Evolutionary conservation across 768 basidiomycete genomes (phyloP).

Genomic region (Omphalotus guepiniiformis): DNA sequence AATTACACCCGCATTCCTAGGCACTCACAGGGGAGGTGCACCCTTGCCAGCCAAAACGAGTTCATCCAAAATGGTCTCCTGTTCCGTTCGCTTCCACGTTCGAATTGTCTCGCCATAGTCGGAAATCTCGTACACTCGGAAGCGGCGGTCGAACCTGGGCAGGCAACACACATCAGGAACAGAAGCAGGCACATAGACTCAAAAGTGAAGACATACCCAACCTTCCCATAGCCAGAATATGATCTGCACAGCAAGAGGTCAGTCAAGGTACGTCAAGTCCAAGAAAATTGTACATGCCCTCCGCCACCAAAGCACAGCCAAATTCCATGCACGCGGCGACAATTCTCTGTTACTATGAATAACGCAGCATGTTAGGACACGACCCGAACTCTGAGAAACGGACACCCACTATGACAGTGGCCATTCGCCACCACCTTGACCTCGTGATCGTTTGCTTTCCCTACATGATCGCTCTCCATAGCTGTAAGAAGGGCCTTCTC

Average conservation of each 20-base stretch:
- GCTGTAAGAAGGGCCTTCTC: conserved; percentile 73
- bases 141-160: conserved; percentile 80
- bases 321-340: conserved; percentile 76
- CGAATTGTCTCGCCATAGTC: conserved; percentile 90
- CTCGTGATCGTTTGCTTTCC: conserved; percentile 40
- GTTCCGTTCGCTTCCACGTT: conserved; percentile 80
- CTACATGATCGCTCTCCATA: conserved; percentile 62
- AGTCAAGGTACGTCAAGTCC: neutral
- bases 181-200: neutral
- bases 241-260: conserved; percentile 40
- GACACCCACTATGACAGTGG: conserved; percentile 72
- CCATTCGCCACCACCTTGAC: conserved; percentile 90
- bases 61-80: conserved; percentile 60
- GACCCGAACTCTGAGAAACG: neutral
- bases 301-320: conserved; percentile 93
- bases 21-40: no score
- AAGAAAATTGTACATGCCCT: conserved; percentile 43
- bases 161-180: conserved; percentile 4
- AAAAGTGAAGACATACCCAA: conserved; percentile 50
- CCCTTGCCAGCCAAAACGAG: conserved; percentile 57
- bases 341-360: conserved; percentile 81
- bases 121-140: conserved; percentile 83
- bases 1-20: no score
- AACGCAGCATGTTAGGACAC: conserved; percentile 12
- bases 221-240: conserved; percentile 76